Conservation (phyloP, 768 basidiomycete species). For the Asterophora lycoperdoides region DNA sequence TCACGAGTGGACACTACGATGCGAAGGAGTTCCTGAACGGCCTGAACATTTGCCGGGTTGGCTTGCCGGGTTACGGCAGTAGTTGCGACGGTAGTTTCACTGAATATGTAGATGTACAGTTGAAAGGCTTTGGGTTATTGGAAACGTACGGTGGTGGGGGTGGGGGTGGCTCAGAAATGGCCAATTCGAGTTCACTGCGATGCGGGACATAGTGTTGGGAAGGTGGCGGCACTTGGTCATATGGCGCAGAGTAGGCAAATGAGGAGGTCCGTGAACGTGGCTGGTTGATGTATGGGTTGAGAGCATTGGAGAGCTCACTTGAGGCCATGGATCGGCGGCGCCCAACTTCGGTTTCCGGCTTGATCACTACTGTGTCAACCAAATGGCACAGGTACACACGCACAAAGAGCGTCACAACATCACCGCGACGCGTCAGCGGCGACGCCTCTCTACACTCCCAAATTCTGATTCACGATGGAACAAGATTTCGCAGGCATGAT, state of each 20-base stretch:
- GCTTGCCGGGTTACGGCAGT: slow-evolving; percentile 24
- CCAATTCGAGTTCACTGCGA: slow-evolving; percentile 62
- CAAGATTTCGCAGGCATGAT: slow-evolving; percentile 47
- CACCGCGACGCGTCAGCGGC: slow-evolving; percentile 43
- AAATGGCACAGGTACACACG: slow-evolving; percentile 23
- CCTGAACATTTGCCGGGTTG: slow-evolving; percentile 34
- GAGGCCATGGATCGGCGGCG: slow-evolving; percentile 42
- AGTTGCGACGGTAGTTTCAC: slow-evolving; percentile 9
- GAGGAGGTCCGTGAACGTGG: slow-evolving; percentile 28
- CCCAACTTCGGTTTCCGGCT: neutral
- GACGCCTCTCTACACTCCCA: slow-evolving; percentile 12
- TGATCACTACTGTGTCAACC: slow-evolving; percentile 1
- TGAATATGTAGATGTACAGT: slow-evolving; percentile 3
- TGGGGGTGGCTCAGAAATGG: slow-evolving; percentile 44
- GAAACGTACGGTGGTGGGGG: slow-evolving; percentile 35
- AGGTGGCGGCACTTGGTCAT: slow-evolving; percentile 25
- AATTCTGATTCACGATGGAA: slow-evolving; percentile 43
- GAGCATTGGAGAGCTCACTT: slow-evolving; percentile 76
- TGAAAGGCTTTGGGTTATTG: neutral
- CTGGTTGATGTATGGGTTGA: slow-evolving; percentile 62
- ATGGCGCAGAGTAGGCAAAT: slow-evolving; percentile 20
- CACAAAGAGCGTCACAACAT: slow-evolving; percentile 25
- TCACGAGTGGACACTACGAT: slow-evolving; percentile 53
- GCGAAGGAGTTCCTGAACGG: slow-evolving; percentile 59
- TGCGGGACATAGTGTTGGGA: slow-evolving; percentile 47